Evolutionary conservation across 768 basidiomycete species (phyloP).

Genomic region (Sarcodon sp.): DNA sequence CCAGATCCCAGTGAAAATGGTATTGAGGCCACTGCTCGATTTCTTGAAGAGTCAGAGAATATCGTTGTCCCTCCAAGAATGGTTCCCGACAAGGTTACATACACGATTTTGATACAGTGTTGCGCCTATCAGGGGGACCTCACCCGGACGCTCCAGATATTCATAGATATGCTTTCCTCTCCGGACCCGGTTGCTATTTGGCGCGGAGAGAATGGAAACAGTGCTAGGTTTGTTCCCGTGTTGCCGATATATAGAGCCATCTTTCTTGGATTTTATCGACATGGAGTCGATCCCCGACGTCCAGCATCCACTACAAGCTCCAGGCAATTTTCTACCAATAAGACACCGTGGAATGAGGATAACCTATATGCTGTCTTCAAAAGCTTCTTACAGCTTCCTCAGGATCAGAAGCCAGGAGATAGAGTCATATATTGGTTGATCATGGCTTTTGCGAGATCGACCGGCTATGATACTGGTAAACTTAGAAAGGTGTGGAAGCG

Average conservation of each 20-base stretch:
- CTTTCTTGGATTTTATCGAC: constrained; percentile 63
- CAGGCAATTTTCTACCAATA: neutral
- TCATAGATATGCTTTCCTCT: constrained; percentile 54
- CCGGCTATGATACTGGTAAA: constrained; percentile 30
- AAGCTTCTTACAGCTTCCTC: constrained; percentile 47
- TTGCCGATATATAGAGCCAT: constrained; percentile 40
- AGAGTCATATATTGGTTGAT: constrained; percentile 56
- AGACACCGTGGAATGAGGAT: constrained; percentile 36
- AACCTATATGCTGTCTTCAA: constrained; percentile 46
- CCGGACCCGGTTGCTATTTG: constrained; percentile 14
- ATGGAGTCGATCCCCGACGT: constrained; percentile 22
- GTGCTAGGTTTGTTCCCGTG: constrained; percentile 22
- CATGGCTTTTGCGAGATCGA: constrained; percentile 49
- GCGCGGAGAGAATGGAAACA: constrained; percentile 15
- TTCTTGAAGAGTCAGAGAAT: constrained; percentile 28
- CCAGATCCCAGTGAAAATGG: constrained; percentile 19
- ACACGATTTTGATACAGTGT: constrained; percentile 53
- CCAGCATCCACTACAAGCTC: neutral
- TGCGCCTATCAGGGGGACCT: constrained; percentile 66
- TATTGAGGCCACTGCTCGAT: constrained; percentile 16
- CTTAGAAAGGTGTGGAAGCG: constrained; percentile 44
- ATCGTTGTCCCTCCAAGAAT: constrained; percentile 29
- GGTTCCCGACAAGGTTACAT: constrained; percentile 54
- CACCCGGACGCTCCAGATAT: constrained; percentile 34
- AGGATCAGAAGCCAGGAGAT: constrained; percentile 26